Evolutionary conservation across 2,329 filamentous ascomycete genomes (phyloP).

Genomic region (Atkinsonella texensis): DNA sequence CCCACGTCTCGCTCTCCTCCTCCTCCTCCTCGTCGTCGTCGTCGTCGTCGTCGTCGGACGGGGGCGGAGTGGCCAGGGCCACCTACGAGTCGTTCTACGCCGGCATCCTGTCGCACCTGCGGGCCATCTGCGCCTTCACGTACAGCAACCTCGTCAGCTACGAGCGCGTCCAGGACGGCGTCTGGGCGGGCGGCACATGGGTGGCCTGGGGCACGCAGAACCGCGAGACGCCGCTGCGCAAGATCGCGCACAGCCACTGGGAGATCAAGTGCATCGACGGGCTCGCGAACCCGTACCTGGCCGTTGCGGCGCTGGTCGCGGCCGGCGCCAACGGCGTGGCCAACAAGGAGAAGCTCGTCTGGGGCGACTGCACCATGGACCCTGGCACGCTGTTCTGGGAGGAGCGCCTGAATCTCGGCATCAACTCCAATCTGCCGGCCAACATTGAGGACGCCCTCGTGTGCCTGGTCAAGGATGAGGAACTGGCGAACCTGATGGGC

Average conservation of each 20-base stretch:
- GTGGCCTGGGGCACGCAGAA: slow-evolving; percentile 75
- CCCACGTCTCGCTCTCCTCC: slow-evolving; percentile 57
- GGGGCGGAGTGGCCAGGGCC: slow-evolving; percentile 16
- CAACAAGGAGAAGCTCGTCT: slow-evolving; percentile 25
- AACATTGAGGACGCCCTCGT: slow-evolving; percentile 42
- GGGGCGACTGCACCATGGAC: slow-evolving; percentile 43
- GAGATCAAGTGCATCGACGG: slow-evolving; percentile 72
- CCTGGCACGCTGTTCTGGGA: slow-evolving; percentile 35
- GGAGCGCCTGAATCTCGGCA: slow-evolving; percentile 39
- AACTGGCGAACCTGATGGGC: slow-evolving; percentile 34
- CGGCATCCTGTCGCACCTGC: slow-evolving; percentile 54
- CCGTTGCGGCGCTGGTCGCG: slow-evolving; percentile 20
- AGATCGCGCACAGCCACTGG: slow-evolving; percentile 57
- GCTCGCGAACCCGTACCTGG: slow-evolving; percentile 66
- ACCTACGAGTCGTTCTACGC: slow-evolving; percentile 58
- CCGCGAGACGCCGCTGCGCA: slow-evolving; percentile 60
- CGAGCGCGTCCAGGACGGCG: slow-evolving; percentile 52
- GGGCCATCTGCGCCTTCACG: slow-evolving; percentile 55
- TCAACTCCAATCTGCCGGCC: slow-evolving; percentile 40
- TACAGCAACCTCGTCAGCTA: slow-evolving; percentile 58
- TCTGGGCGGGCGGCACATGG: slow-evolving; percentile 69
- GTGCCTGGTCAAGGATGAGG: slow-evolving; percentile 35
- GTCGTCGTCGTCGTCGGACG: slow-evolving; percentile 23
- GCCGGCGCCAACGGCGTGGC: slow-evolving; percentile 18
- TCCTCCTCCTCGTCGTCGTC: slow-evolving; percentile 24